Percentiles rank a stretch among this genome's conserved stretches.
Conservation (phyloP, 345 rosid species). For the Boechera retrofracta region DNA sequence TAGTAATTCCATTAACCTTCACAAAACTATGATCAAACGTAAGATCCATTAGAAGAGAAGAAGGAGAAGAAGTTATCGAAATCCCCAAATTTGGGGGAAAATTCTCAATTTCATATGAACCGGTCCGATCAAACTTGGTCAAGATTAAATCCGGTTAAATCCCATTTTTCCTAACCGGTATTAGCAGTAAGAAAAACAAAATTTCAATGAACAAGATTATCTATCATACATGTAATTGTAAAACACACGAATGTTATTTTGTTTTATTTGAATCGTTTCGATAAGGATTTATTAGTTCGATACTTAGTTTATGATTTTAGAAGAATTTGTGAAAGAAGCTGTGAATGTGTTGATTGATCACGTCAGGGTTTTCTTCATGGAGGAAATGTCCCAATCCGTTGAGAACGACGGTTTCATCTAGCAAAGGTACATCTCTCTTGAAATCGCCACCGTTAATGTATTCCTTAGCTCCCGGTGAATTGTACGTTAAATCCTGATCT, state of each 20-base stretch:
- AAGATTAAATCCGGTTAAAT: neutral
- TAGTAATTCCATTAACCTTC: conserved; percentile 63
- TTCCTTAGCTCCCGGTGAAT: conserved; percentile 59
- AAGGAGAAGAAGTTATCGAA: neutral
- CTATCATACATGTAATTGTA: neutral
- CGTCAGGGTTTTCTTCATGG: conserved; percentile 68
- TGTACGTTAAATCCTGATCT: conserved; percentile 67
- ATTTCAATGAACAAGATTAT: neutral
- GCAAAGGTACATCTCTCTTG: conserved; percentile 63
- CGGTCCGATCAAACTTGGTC: conserved; percentile 4
- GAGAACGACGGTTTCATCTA: conserved; percentile 75
- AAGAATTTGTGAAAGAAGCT: conserved; percentile 52
- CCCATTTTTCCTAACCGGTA: neutral
- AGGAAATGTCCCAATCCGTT: conserved; percentile 77
- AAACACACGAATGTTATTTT: conserved; percentile 7
- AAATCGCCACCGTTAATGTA: conserved; percentile 60
- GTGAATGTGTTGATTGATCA: conserved; percentile 65
- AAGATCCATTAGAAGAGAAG: conserved; percentile 34
- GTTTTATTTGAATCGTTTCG: neutral
- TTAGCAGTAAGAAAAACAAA: neutral
- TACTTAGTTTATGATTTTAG: neutral
- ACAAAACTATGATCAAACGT: conserved; percentile 37
- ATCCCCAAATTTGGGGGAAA: conserved; percentile 4
- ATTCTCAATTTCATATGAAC: neutral
- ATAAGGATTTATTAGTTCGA: neutral